These are phyloP conservation scores for Cercospora brassicicola DNA, from an alignment of 2,329 filamentous ascomycete species.

Conservation along the genomic window DNA sequence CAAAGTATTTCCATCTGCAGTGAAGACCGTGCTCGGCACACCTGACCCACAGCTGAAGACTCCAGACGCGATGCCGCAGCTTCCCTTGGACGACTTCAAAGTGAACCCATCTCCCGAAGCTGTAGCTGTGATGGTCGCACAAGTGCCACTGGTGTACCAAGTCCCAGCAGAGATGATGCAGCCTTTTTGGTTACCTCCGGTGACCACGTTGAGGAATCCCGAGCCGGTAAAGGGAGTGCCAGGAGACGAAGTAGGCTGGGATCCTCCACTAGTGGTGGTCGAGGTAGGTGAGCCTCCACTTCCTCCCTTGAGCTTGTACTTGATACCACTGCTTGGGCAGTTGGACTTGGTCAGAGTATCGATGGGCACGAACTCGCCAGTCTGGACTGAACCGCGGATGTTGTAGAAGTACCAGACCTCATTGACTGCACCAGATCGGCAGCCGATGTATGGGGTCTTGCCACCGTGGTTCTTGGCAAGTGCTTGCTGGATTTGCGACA, in stretches of 20 bases:
- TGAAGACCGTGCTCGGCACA: constrained; percentile 49
- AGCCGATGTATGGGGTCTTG: constrained; percentile 61
- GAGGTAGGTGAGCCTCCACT: constrained; percentile 36
- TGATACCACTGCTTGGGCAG: constrained; percentile 64
- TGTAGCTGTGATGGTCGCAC: constrained; percentile 63
- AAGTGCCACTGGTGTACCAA: constrained; percentile 68
- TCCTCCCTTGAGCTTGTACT: constrained; percentile 61
- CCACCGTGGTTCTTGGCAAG: constrained; percentile 55
- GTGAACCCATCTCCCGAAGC: constrained; percentile 53
- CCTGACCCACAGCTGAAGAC: constrained; percentile 56
- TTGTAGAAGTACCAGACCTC: constrained; percentile 66
- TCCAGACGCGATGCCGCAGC: constrained; percentile 57
- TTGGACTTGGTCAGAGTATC: constrained; percentile 57
- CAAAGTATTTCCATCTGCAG: constrained; percentile 39
- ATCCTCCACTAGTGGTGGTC: constrained; percentile 30
- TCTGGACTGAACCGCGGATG: constrained; percentile 58
- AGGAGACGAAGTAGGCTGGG: constrained; percentile 38
- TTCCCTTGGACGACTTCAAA: constrained; percentile 59
- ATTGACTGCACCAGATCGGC: constrained; percentile 50
- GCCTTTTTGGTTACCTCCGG: constrained; percentile 54
- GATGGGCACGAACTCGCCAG: constrained; percentile 60
- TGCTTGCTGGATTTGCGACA: constrained; percentile 59
- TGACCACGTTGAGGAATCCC: constrained; percentile 60
- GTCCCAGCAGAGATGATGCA: constrained; percentile 67
- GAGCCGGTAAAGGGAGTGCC: constrained; percentile 55